A percentile compares a stretch with the other conserved stretches of the same genome.
phyloP scores from a whole-genome alignment of 495 filamentous ascomycete species.

The Penicillium bovifimosum region DNA sequence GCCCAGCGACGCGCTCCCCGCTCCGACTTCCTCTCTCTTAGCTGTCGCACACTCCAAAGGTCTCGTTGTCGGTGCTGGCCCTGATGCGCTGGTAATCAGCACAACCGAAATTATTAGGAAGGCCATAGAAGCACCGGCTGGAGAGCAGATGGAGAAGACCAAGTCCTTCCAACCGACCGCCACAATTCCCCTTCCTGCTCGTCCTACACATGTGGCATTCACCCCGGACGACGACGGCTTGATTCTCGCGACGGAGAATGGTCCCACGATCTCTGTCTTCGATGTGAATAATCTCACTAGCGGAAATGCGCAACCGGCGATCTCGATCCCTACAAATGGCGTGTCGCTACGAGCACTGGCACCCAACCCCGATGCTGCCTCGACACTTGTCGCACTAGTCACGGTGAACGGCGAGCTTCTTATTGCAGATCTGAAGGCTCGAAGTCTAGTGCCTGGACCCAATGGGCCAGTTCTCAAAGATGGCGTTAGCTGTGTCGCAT shows the following conservation, averaged over 20 bases:
- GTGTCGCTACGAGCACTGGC: constrained; percentile 65
- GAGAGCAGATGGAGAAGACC: constrained; percentile 52
- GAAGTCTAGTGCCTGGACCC: constrained; percentile 51
- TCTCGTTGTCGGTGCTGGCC: constrained; percentile 80
- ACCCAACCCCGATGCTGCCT: constrained; percentile 70
- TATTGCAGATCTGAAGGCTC: constrained; percentile 72
- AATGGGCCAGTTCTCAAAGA: constrained; percentile 63
- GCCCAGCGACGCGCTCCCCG: constrained; percentile 66
- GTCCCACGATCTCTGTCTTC: constrained; percentile 79
- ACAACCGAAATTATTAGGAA: constrained; percentile 72
- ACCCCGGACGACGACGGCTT: constrained; percentile 79
- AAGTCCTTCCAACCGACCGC: constrained; percentile 70
- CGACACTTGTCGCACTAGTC: constrained; percentile 65
- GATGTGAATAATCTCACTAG: constrained; percentile 59
- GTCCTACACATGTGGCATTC: constrained; percentile 86
- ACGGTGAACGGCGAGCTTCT: constrained; percentile 74
- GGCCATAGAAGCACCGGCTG: constrained; percentile 57
- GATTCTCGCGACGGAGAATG: constrained; percentile 74
- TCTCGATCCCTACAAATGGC: constrained; percentile 73
- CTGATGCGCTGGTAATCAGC: constrained; percentile 69
- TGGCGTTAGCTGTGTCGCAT: constrained; percentile 78
- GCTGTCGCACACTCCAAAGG: constrained; percentile 76
- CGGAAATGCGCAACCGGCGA: constrained; percentile 57
- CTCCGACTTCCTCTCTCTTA: constrained; percentile 76
- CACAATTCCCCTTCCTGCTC: constrained; percentile 62